Evolutionary conservation across 257 asterid species (phyloP), one percentile per base, ranked within the genome.

Genomic region (Przewalskia tangutica): DNA sequence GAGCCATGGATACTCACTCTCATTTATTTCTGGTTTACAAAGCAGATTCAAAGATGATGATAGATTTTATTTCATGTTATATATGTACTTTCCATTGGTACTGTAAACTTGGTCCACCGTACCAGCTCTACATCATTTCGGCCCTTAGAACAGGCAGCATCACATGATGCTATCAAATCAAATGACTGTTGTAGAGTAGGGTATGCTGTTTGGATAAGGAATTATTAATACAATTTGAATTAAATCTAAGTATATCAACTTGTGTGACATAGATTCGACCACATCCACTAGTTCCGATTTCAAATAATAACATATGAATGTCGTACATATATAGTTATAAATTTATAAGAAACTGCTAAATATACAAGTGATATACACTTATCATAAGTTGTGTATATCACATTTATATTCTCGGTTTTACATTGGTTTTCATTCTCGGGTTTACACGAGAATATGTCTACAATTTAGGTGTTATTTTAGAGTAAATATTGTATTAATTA

Each of bases 61-160:
- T 59, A 58, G 71, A 79, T 79, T 66, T 66, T 36, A 14, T 34
- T 73, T 73, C 40, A 50, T 73, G 79, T 73, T 71, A 23, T 73
- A 76, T 60, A 80, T 73, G 82, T 60, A 80, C 82, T 64, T 65
- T 79, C 23, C 20, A 40, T 80, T 80, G 20, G 77, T 80, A 80
- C 82, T 62, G 34, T 62, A 65, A 18, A 42, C 3, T 14, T 59
- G 82, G 82, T 51, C 82, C 82, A 80, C 71, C 11, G 4, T 20
- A 12, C 54, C 38, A 14, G 60, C 56, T 80, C 60, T 80, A 58
- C 56, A 32, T 42, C 17, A 62, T 62, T 48, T 73, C 48, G 79
- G 79, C 79, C 60, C 79, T 48, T 48, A 10, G 4, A 73, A 20
- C 42, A 20, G 60, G 79, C 79, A 73, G 46, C 77, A 80, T 80